Evolutionary conservation across 805 yeast genomes (phyloP).

Genomic region (Hanseniaspora valbyensis): DNA sequence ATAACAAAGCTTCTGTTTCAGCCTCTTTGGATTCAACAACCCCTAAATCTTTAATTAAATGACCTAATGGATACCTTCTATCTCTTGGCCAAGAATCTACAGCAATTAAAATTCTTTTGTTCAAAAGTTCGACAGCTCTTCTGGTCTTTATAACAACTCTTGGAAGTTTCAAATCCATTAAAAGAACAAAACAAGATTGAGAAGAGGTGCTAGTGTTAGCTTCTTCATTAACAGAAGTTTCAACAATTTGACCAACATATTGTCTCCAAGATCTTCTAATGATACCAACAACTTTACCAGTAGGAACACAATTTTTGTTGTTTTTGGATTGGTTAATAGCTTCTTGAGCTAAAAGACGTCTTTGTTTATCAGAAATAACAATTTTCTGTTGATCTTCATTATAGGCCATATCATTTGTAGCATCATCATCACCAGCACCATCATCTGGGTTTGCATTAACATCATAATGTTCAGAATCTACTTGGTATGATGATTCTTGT

Average conservation of each 20-base stretch:
- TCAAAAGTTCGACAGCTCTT: conserved; percentile 69
- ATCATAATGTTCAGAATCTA: conserved; percentile 62
- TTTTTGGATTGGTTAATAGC: conserved; percentile 52
- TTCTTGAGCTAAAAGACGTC: conserved; percentile 62
- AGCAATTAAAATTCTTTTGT: conserved; percentile 82
- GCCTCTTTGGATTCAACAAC: conserved; percentile 85
- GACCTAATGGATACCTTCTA: conserved; percentile 86
- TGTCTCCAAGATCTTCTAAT: conserved; percentile 88
- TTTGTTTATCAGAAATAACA: conserved; percentile 30
- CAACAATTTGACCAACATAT: conserved; percentile 87
- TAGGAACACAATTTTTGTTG: conserved; percentile 59
- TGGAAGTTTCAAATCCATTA: conserved; percentile 86
- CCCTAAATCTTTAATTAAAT: conserved; percentile 81
- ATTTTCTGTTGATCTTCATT: conserved; percentile 48
- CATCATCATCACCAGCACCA: conserved; percentile 35
- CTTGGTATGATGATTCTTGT: conserved; percentile 63
- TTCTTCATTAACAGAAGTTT: conserved; percentile 53
- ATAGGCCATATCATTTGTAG: conserved; percentile 31
- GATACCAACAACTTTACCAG: conserved; percentile 83
- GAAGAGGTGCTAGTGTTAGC: conserved; percentile 45
- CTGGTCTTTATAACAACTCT: conserved; percentile 78
- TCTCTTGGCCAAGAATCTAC: conserved; percentile 85
- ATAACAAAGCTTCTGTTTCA: conserved; percentile 84
- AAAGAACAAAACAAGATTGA: conserved; percentile 67
- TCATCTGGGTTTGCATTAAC: conserved; percentile 51